Evolutionary conservation across 768 basidiomycete genomes (phyloP), one percentile per base, ranked within the genome.

Genomic region (Russula brevipes): DNA sequence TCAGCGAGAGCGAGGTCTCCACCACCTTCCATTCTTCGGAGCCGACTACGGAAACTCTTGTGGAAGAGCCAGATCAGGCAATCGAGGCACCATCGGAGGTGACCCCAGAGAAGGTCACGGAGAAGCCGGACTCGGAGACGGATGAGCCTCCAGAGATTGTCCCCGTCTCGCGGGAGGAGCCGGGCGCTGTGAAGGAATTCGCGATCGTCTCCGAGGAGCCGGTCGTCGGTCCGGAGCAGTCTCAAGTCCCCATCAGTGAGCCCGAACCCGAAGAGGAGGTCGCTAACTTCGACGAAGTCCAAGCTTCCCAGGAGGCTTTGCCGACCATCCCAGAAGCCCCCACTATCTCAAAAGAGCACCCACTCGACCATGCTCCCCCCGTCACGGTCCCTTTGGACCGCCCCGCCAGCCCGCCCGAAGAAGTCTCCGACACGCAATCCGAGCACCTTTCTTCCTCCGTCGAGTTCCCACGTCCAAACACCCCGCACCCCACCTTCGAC

Each of bases 391-490:
- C 57, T 49, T 44, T 46, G 12, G 46, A 59, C 7, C 63, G 1
- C 33, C 46, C 17, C 10, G 6, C 58, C 12, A 44, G n/a, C 11
- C 33, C 31, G 35, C 49, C 30, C 11, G 63, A 59, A 44, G 58
- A 64, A 31, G 39, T 39, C 12, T 64, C 63, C 58, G 63, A 64
- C 19, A 31, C 53, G 10, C 63, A 60, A 35, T 60, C 63, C 24
- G 63, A 64, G n/a, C 63, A 55, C 5, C 54, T 64, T 41, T 44
- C 59, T n/a, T 60, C 63, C 30, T 60, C 63, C n/a, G 10, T 46
- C 24, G 63, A 64, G 42, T 56, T 47, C 38, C 55, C 60, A 5
- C 64, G 61, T 7, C 64, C 64, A 1, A 1, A 54, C 16, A 65
- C 64, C 17, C 64, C 63, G 2, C 47, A 64, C 5, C 63, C 63